These are phyloP conservation scores for Conringia planisiliqua DNA, from an alignment of 345 rosid species.

Conservation along the genomic window DNA sequence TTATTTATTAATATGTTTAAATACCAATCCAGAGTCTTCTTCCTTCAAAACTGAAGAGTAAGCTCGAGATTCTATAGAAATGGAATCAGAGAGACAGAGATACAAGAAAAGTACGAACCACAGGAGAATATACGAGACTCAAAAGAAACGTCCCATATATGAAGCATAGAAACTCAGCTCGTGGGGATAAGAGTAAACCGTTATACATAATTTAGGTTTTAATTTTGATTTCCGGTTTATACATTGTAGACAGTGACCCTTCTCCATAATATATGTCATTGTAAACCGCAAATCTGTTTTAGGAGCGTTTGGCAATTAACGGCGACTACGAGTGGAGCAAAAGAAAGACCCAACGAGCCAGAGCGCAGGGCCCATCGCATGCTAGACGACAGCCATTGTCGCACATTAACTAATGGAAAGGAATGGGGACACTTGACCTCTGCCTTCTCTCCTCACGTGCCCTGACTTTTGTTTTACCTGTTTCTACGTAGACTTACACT, in stretches of 20 bases:
- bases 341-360: not conserved
- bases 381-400: not conserved
- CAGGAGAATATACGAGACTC: not conserved
- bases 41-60: no score
- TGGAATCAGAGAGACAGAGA: not conserved
- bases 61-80: no score
- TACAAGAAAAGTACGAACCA: not conserved
- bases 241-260: not conserved
- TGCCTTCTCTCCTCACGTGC: slow-evolving; percentile 18
- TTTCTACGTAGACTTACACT: not conserved
- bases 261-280: not conserved
- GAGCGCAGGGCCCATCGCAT: slow-evolving; percentile 1
- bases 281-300: not conserved
- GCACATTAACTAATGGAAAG: slow-evolving; percentile 12
- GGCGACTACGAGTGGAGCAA: not conserved
- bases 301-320: not conserved
- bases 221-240: not conserved
- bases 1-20: not conserved
- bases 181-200: not conserved
- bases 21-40: no score
- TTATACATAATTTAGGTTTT: not conserved
- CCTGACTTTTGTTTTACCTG: not conserved
- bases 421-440: slow-evolving; percentile 21
- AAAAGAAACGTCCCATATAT: not conserved
- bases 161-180: not conserved